Evolutionary conservation across 768 basidiomycete species (phyloP).

Genomic region (Candolleomyces aberdarensis): DNA sequence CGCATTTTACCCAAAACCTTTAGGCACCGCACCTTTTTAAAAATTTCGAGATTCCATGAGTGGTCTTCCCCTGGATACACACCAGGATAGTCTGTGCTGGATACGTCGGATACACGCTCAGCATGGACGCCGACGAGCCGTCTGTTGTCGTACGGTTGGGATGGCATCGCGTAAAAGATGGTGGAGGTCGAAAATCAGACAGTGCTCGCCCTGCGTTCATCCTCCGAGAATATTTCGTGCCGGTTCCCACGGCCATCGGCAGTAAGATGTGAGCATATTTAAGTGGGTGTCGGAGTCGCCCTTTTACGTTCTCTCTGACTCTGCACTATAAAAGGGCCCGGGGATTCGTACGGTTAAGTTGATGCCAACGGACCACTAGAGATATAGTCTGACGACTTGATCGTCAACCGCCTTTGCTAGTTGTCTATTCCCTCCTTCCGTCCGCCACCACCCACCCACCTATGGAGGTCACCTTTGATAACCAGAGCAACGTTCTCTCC

Average conservation of each 20-base stretch:
- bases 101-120: conserved; percentile 75
- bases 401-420: neutral
- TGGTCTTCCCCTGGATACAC: conserved; percentile 84
- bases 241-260: neutral
- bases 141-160: conserved; percentile 24
- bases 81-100: conserved; percentile 89
- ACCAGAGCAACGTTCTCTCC: conserved; percentile 46
- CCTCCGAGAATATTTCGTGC: neutral
- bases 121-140: conserved; percentile 66
- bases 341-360: neutral
- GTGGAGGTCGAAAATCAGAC: neutral
- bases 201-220: neutral
- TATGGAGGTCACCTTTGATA: conserved; percentile 54
- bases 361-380: neutral
- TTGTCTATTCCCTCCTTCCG: neutral
- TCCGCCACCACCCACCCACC: neutral
- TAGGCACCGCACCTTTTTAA: conserved; percentile 61
- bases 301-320: too few species aligned
- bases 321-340: too few species aligned
- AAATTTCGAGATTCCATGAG: conserved; percentile 74
- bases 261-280: neutral
- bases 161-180: neutral
- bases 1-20: conserved; percentile 6
- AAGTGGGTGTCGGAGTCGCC: too few species aligned
- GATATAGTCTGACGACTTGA: neutral